Evolutionary conservation across 1,284 basidiomycete species (phyloP).

Genomic region (Trametes pubescens): DNA sequence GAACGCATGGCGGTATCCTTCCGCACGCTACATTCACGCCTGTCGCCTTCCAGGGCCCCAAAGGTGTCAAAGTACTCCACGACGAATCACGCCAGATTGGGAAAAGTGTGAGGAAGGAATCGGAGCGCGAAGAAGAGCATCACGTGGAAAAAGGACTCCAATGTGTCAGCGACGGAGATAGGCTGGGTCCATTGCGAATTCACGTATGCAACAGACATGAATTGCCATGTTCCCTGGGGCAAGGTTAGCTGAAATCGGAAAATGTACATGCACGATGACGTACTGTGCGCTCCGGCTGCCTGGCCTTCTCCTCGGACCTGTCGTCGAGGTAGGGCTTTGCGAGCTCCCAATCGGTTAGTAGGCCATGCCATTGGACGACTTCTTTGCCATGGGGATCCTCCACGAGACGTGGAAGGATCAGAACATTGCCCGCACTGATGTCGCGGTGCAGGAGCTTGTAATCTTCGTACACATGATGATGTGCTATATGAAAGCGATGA

Average conservation of each 20-base stretch:
- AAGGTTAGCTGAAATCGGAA: not conserved
- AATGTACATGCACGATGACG: not conserved
- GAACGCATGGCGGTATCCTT: not conserved
- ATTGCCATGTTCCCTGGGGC: slow-evolving; percentile 18
- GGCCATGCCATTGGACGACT: slow-evolving; percentile 7
- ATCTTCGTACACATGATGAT: not conserved
- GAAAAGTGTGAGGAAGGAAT: slow-evolving; percentile 1
- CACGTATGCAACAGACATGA: slow-evolving; percentile 17
- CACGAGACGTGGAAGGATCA: slow-evolving; percentile 13
- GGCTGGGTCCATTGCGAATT: not conserved
- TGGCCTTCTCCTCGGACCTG: not conserved
- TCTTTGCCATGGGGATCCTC: not conserved
- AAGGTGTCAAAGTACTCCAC: slow-evolving; percentile 11
- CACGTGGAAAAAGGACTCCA: slow-evolving; percentile 27
- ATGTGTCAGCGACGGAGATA: slow-evolving; percentile 17
- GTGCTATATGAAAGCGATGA: slow-evolving; percentile 3
- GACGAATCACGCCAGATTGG: slow-evolving; percentile 1
- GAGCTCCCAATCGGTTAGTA: slow-evolving; percentile 25
- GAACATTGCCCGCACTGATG: slow-evolving; percentile 24
- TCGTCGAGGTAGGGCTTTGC: not conserved
- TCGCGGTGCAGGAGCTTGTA: slow-evolving; percentile 19
- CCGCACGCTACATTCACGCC: not conserved
- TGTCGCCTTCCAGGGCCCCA: not conserved
- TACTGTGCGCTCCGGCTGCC: slow-evolving; percentile 16
- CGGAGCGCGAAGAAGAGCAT: slow-evolving; percentile 15